Base-by-base conservation (phyloP, 306 rosid species). In the Comarum palustre region DNA sequence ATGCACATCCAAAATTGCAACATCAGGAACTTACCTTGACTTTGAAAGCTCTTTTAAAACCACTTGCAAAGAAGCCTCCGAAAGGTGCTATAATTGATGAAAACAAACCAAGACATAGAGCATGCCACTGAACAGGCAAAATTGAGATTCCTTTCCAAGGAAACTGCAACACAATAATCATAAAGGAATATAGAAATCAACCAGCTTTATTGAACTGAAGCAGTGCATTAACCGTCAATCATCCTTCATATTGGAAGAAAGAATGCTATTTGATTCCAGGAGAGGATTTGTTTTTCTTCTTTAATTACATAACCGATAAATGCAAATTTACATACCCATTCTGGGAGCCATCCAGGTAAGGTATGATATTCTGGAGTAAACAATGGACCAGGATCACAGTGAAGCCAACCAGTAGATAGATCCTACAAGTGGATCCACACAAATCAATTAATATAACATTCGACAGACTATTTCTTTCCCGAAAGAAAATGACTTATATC, bases 1-100 rank as follows among this genome's bases (percentile, higher is more conserved):
- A 17, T 69, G 51, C 27, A 47, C 38, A 39, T 11, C 19, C 38
- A 32, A 68, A 32, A 67, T 62, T 19, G 73, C 34, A 71, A 79
- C 17, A 45, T 51, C 38, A 24, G 73, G 27, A 69, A 55, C 69
- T 73, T 29, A 95, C 99, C 97, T 95, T 95, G 82, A 90, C 83
- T 82, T 95, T 91, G 69, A 95, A 95, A 79, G 99, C 99, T 83
- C 99, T 88, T 84, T 95, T 95, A 75, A 95, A 95, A 46, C 99
- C 99, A 82, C 99, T 95, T 3, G 99, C 99, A 84, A 95, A 92
- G 96, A 95, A 95, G 76, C 99, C 99, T 66, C 99, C 99, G 73
- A 95, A 95, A 72, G 99, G 99, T 74, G 99, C 99, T 68, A 95
- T 91, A 66, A 95, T 87, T 54, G 96, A 91, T 73, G 99, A 91